Conservation (phyloP, 2,329 filamentous ascomycete species). For the Paramyrothecium sp. region DNA sequence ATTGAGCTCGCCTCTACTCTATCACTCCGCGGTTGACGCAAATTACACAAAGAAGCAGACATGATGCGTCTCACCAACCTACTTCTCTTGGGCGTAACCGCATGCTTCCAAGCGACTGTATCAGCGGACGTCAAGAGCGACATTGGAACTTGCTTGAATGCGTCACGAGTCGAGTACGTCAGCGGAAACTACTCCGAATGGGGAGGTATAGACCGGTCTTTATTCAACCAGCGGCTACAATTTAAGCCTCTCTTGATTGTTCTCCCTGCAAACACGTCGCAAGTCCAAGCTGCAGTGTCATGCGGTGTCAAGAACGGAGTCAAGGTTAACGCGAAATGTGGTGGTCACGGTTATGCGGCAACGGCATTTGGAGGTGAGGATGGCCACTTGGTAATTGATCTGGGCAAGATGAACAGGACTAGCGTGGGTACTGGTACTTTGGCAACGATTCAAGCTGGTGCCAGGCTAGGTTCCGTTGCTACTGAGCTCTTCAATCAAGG, state of each 20-base stretch:
- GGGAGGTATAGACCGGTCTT: not conserved
- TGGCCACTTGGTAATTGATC: constrained; percentile 37
- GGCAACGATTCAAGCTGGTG: constrained; percentile 37
- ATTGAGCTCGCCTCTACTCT: not conserved
- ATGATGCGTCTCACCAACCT: not conserved
- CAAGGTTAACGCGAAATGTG: constrained; percentile 49
- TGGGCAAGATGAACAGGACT: constrained; percentile 36
- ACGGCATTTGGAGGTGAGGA: constrained; percentile 41
- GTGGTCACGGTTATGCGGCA: constrained; percentile 54
- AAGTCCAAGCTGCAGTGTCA: constrained; percentile 42
- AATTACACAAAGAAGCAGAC: not conserved
- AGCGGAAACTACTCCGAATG: not conserved
- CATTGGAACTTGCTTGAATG: not conserved
- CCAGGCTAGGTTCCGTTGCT: constrained; percentile 47
- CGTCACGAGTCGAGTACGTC: not conserved
- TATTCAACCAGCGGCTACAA: not conserved
- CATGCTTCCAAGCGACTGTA: not conserved
- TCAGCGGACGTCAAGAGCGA: not conserved
- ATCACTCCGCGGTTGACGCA: not conserved
- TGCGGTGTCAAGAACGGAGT: constrained; percentile 40
- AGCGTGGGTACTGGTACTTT: not conserved
- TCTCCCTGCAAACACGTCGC: constrained; percentile 27
- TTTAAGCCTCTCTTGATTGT: not conserved
- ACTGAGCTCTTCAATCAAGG: constrained; percentile 36
- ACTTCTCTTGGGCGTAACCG: not conserved